Conservation (phyloP, 169 alveolate genomes). For the Plasmodium yoelii region DNA sequence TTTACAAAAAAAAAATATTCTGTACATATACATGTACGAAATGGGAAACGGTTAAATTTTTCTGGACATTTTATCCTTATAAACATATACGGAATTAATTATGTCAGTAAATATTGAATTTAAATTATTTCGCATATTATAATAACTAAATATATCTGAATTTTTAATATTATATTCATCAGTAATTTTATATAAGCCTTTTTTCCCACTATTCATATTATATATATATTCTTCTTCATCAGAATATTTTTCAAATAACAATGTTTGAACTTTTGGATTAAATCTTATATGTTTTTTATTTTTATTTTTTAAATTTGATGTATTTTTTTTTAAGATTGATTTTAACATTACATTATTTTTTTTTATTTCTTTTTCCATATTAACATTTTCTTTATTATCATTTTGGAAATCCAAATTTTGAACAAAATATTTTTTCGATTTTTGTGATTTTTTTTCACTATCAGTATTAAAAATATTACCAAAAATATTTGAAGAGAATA, state of each 20-base stretch:
- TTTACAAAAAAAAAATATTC: neutral
- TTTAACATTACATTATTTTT: neutral
- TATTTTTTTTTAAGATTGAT: constrained; percentile 47
- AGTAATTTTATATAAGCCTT: constrained; percentile 1
- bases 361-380: neutral
- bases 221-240: constrained; percentile 18
- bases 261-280: constrained; percentile 49
- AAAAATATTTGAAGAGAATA: too few relatives aligned
- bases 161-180: constrained; percentile 26
- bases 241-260: constrained; percentile 29
- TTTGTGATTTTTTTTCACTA: too few relatives aligned
- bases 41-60: constrained; percentile 12
- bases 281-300: constrained; percentile 34
- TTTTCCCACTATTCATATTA: constrained; percentile 1
- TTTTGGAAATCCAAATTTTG: neutral
- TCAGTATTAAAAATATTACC: too few relatives aligned
- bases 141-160: constrained; percentile 49
- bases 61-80: constrained; percentile 36
- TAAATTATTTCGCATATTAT: constrained; percentile 38
- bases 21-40: neutral
- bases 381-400: neutral
- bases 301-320: neutral
- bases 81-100: constrained; percentile 23
- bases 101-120: constrained; percentile 39
- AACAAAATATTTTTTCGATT: too few relatives aligned